Evolutionary conservation across 2,329 filamentous ascomycete genomes (phyloP).

Genomic region (Colletotrichum sp.): DNA sequence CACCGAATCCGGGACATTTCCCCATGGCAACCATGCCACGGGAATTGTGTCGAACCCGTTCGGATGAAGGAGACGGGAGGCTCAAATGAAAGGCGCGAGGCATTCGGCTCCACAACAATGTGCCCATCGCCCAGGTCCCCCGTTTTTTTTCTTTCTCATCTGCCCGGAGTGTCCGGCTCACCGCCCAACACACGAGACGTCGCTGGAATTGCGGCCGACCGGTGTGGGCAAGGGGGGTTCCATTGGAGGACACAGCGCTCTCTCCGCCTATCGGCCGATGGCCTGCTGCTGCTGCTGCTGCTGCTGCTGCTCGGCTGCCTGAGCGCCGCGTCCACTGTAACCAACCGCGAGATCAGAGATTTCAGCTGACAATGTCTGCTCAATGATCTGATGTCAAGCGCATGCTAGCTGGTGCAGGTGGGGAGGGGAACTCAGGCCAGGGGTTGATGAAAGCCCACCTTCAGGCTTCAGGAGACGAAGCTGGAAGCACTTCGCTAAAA

Average conservation of each 20-base stretch:
- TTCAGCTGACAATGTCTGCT: not conserved
- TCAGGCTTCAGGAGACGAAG: not conserved
- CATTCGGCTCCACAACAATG: not conserved
- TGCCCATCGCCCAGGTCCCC: not conserved
- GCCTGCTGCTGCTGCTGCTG: not conserved
- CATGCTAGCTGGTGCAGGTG: not conserved
- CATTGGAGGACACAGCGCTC: not conserved
- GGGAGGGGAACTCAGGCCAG: not conserved
- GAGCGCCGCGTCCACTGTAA: not conserved
- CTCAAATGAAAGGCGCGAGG: not conserved
- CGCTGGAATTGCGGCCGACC: not conserved
- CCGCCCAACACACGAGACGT: not conserved
- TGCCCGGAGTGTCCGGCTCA: slow-evolving; percentile 11
- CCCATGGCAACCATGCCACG: not conserved
- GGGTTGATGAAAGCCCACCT: not conserved
- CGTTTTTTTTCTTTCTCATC: not conserved
- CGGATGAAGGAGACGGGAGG: not conserved
- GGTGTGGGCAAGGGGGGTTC: not conserved
- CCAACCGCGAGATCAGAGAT: not conserved
- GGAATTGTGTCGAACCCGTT: not conserved
- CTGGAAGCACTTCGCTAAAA: not conserved
- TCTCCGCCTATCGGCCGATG: not conserved
- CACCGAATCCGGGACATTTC: not conserved
- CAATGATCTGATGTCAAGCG: slow-evolving; percentile 13
- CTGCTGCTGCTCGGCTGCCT: not conserved